Percentiles rank a stretch among this genome's conserved stretches.
Evolutionary conservation across 164 flowering plant genomes (phyloP).

Genomic region (Tinospora cordifolia): DNA sequence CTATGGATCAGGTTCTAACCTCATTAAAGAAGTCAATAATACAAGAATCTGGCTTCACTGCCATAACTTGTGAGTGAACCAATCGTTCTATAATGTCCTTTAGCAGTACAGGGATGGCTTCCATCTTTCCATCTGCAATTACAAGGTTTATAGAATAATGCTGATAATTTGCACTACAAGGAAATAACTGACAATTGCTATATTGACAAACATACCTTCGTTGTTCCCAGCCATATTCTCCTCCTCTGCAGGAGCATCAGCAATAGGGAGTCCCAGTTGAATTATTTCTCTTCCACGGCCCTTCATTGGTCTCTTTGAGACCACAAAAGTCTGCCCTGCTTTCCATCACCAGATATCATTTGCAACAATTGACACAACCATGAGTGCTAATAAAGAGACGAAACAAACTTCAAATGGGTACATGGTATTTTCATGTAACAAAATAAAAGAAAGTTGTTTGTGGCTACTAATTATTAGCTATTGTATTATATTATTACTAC

Average conservation of each 20-base stretch:
- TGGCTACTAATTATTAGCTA: not conserved
- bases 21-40: constrained; percentile 65
- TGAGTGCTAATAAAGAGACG: not conserved
- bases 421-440: not conserved
- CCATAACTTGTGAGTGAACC: constrained; percentile 36
- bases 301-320: constrained; percentile 63
- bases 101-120: constrained; percentile 57
- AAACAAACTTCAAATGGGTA: not conserved
- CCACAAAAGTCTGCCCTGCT: constrained; percentile 69
- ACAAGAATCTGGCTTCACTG: constrained; percentile 64
- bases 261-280: constrained; percentile 65
- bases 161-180: not conserved
- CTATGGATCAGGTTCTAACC: constrained; percentile 28
- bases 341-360: constrained; percentile 9
- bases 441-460: not conserved
- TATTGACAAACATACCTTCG: constrained; percentile 43
- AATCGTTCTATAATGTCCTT: constrained; percentile 62
- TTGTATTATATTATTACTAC: not conserved
- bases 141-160: not conserved
- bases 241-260: constrained; percentile 61
- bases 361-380: not conserved
- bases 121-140: constrained; percentile 58
- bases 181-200: not conserved
- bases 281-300: constrained; percentile 90
- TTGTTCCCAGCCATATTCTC: constrained; percentile 38